Conservation (phyloP, 1,139 yeast species). For the Yamadazyma triangularis region DNA sequence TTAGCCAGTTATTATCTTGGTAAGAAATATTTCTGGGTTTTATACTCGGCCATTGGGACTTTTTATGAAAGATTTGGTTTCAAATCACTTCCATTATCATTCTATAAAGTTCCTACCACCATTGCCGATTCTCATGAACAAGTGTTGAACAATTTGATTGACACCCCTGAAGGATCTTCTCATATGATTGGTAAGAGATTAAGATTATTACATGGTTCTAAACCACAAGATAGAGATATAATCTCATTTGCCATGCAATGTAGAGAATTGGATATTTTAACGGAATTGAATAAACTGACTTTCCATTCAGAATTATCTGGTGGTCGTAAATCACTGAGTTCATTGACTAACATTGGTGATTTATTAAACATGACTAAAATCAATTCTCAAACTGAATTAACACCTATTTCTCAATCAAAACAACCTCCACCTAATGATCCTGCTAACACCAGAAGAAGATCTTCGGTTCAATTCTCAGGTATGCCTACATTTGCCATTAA, state of each 20-base stretch:
- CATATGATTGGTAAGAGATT: slow-evolving; percentile 24
- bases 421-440: slow-evolving; percentile 3
- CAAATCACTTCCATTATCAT: slow-evolving; percentile 32
- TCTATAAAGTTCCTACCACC: slow-evolving; percentile 28
- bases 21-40: slow-evolving; percentile 35
- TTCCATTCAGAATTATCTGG: slow-evolving; percentile 34
- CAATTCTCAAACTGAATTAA: slow-evolving; percentile 21
- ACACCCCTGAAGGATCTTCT: slow-evolving; percentile 7
- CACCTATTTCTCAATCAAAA: slow-evolving; percentile 13
- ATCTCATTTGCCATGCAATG: slow-evolving; percentile 30
- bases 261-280: slow-evolving; percentile 33
- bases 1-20: slow-evolving; percentile 35
- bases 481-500: slow-evolving; percentile 32
- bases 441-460: slow-evolving; percentile 18
- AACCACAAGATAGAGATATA: slow-evolving; percentile 26
- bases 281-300: slow-evolving; percentile 33
- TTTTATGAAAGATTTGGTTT: slow-evolving; percentile 38
- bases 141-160: slow-evolving; percentile 19
- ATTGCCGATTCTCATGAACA: slow-evolving; percentile 17
- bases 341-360: slow-evolving; percentile 28
- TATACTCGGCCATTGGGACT: slow-evolving; percentile 32
- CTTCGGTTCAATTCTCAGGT: slow-evolving; percentile 21
- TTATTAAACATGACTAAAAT: slow-evolving; percentile 21
- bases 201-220: slow-evolving; percentile 21
- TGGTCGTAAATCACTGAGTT: slow-evolving; percentile 30